Conservation (phyloP, 192 early-diverging fungal species). For the Hyaloraphidium curvatum region DNA sequence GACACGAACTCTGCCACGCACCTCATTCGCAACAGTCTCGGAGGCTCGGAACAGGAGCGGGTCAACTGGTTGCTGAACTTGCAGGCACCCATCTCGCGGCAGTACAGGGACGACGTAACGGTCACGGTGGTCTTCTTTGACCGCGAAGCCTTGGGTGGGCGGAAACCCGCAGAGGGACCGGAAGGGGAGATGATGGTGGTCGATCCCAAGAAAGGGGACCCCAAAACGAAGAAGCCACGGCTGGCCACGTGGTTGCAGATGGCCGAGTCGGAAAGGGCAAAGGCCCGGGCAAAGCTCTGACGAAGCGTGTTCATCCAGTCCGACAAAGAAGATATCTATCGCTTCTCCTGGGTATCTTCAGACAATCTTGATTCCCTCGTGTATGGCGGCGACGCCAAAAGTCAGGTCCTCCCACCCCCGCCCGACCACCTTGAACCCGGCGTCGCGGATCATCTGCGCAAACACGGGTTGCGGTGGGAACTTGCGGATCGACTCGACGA, state of each 20-base stretch:
- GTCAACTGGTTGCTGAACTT: conserved; percentile 42
- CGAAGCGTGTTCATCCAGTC: too few relatives aligned
- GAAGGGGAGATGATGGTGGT: too few relatives aligned
- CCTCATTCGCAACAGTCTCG: conserved; percentile 42
- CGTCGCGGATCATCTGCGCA: conserved; percentile 70
- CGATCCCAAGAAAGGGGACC: too few relatives aligned
- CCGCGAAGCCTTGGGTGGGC: too few relatives aligned
- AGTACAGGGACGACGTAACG: conserved; percentile 68
- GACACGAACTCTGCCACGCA: conserved; percentile 52
- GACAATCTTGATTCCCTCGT: conserved; percentile 86
- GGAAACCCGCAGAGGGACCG: too few relatives aligned
- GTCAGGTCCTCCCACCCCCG: conserved; percentile 85
- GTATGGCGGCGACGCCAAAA: conserved; percentile 93
- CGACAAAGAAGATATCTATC: too few relatives aligned
- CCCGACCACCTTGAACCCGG: conserved; percentile 77
- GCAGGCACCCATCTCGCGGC: conserved; percentile 38
- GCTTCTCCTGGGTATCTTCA: too few relatives aligned
- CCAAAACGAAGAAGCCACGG: too few relatives aligned
- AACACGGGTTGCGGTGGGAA: conserved; percentile 83
- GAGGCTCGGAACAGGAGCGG: conserved; percentile 35
- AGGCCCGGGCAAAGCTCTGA: too few relatives aligned
- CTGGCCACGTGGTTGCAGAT: too few relatives aligned
- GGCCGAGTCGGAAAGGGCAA: too few relatives aligned
- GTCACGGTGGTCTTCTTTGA: too few relatives aligned
- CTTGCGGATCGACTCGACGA: conserved; percentile 88